Percentiles rank a stretch among this genome's conserved stretches.
Evolutionary conservation across 176 grass and related monocot genomes (phyloP).

Genomic region (Calamus simplicifolius): DNA sequence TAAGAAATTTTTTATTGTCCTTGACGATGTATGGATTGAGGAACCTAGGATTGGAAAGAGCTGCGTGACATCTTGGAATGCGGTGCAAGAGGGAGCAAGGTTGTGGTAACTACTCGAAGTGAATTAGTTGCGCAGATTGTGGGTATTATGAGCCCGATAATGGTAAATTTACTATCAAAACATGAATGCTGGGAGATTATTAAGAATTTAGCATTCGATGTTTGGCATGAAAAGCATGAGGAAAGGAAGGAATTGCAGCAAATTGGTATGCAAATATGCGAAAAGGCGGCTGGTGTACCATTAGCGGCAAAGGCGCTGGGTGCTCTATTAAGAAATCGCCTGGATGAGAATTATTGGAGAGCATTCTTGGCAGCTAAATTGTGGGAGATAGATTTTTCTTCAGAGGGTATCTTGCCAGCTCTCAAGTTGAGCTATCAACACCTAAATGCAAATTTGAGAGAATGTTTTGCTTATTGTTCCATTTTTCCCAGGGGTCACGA

Average conservation of each 20-base stretch:
- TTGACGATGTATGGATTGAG: conserved; percentile 34
- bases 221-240: no score
- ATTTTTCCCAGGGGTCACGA: conserved; percentile 30
- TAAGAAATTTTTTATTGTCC: no score
- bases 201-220: not conserved
- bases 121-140: conserved; percentile 16
- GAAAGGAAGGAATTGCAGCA: no score
- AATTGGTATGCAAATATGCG: no score
- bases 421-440: conserved; percentile 20
- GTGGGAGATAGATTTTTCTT: conserved; percentile 21
- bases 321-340: conserved; percentile 2
- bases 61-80: not conserved
- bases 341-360: conserved; percentile 15
- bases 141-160: conserved; percentile 16
- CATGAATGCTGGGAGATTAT: conserved; percentile 21
- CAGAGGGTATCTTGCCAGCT: conserved; percentile 12
- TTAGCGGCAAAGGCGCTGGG: conserved; percentile 26
- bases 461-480: conserved; percentile 32
- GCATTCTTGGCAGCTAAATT: conserved; percentile 25
- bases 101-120: conserved; percentile 29
- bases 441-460: conserved; percentile 27
- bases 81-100: not conserved
- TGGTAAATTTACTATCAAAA: conserved; percentile 7
- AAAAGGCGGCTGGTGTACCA: no score
- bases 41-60: conserved; percentile 11